Percentiles rank a stretch among this genome's conserved stretches.
These are phyloP conservation scores for Syzygium syzygioides DNA, from an alignment of 441 rosid species.

Conservation along the genomic window DNA sequence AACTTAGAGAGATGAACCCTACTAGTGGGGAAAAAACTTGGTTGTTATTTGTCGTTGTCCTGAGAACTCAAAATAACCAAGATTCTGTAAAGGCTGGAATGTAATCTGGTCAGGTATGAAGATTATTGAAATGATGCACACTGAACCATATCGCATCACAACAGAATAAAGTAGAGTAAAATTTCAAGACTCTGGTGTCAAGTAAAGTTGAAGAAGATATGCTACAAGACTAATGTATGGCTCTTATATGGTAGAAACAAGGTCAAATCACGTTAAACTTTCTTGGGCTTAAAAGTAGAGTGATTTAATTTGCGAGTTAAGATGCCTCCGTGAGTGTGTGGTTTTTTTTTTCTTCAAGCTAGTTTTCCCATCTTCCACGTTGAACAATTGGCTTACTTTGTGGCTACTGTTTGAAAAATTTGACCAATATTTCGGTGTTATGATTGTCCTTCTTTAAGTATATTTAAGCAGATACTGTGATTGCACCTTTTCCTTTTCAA, in stretches of 20 bases:
- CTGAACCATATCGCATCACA: neutral
- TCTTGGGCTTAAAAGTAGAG: neutral
- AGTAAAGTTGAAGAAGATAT: neutral
- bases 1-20: neutral
- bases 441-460: neutral
- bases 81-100: neutral
- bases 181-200: neutral
- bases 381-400: neutral
- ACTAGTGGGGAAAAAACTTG: neutral
- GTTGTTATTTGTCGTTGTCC: neutral
- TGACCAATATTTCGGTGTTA: neutral
- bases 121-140: neutral
- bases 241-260: neutral
- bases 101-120: neutral
- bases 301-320: neutral
- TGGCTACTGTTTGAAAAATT: neutral
- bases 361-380: neutral
- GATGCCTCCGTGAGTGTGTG: neutral
- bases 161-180: neutral
- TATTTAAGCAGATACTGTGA: neutral
- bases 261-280: neutral
- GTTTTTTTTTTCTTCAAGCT: neutral
- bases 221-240: neutral
- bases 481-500: neutral
- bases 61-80: neutral